Evolutionary conservation across 129 eudicot species (phyloP).

Genomic region (Centella asiatica): DNA sequence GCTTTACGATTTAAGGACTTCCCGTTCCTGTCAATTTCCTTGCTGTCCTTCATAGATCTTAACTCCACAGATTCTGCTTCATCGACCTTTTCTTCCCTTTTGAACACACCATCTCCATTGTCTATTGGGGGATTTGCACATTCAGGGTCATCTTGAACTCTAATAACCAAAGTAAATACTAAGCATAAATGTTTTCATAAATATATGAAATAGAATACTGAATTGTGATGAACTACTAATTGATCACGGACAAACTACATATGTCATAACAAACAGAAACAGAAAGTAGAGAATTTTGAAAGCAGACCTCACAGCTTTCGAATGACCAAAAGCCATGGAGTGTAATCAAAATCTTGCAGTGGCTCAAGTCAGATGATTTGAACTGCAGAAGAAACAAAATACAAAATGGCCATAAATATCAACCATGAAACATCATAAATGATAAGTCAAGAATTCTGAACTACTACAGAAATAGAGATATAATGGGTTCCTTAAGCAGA

Average conservation of each 20-base stretch:
- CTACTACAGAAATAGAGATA: constrained; percentile 26
- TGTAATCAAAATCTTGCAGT: constrained; percentile 8
- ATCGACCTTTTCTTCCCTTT: constrained; percentile 47
- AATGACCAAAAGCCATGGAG: constrained; percentile 51
- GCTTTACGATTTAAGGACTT: constrained; percentile 58
- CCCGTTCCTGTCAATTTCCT: constrained; percentile 14
- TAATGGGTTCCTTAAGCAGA: constrained; percentile 30
- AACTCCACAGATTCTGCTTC: constrained; percentile 33
- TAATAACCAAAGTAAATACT: constrained; percentile 16
- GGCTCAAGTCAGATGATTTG: constrained; percentile 11
- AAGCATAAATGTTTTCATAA: background rate
- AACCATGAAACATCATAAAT: constrained; percentile 22
- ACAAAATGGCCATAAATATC: constrained; percentile 6
- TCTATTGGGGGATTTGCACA: constrained; percentile 19
- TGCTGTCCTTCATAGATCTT: constrained; percentile 28
- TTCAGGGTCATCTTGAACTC: constrained; percentile 51
- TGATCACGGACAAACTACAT: background rate
- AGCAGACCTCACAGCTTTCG: constrained; percentile 79
- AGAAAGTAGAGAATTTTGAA: background rate
- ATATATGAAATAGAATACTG: too few species aligned
- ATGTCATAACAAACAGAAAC: background rate
- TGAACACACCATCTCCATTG: constrained; percentile 32
- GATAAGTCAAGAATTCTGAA: constrained; percentile 24
- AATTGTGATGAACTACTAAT: background rate
- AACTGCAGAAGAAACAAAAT: constrained; percentile 17